Evolutionary conservation across 257 asterid species (phyloP).

Genomic region (Rubia yunnanensis): DNA sequence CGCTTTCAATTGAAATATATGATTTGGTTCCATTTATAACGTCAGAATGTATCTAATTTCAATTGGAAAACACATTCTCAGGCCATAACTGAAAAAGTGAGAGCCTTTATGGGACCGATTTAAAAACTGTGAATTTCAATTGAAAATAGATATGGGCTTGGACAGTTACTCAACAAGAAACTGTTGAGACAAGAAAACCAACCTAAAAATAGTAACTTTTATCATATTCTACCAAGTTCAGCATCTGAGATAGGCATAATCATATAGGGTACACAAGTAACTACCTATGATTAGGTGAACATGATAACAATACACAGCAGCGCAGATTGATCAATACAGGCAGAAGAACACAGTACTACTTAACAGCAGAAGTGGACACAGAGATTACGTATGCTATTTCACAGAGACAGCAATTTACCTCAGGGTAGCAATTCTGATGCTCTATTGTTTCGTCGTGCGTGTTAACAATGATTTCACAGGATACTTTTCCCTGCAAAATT

Average conservation of each 20-base stretch:
- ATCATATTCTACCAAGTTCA: not conserved
- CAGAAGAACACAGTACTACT: not conserved
- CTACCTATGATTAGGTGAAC: not conserved
- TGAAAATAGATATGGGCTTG: not conserved
- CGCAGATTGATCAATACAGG: not conserved
- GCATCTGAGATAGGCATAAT: not conserved
- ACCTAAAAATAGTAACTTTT: not conserved
- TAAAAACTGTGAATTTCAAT: too few relatives aligned
- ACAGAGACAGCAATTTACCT: conserved; percentile 20
- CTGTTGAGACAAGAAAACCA: not conserved
- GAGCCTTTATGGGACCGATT: too few relatives aligned
- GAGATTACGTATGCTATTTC: not conserved
- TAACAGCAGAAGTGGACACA: not conserved
- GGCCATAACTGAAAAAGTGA: too few relatives aligned
- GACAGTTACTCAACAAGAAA: not conserved
- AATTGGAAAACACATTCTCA: too few relatives aligned
- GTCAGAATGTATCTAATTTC: too few relatives aligned
- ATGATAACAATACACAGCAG: not conserved
- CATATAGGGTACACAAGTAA: not conserved
- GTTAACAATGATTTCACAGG: conserved; percentile 35
- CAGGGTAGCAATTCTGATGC: conserved; percentile 40
- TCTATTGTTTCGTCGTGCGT: conserved; percentile 24
- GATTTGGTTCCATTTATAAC: too few relatives aligned
- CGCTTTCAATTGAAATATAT: too few relatives aligned
- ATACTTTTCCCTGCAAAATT: conserved; percentile 28